Evolutionary conservation across 345 rosid species (phyloP), one percentile per base, ranked within the genome.

Genomic region (Fremontodendron californicum): DNA sequence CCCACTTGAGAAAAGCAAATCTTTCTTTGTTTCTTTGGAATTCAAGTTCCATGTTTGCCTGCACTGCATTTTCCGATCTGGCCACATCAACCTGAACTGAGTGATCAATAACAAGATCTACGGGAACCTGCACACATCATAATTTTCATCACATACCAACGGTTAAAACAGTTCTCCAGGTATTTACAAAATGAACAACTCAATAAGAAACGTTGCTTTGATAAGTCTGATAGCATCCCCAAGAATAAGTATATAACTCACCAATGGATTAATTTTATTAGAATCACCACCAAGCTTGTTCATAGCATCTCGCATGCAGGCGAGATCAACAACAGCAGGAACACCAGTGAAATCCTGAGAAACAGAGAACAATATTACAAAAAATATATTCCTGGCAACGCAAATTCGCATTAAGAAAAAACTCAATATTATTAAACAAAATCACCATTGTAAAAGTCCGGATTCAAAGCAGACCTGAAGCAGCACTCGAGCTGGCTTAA

Each of bases 21-120:
- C 98, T 89, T 83, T 94, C 98, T 75, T 87, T 89, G 88, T 94
- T 94, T 65, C 98, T 80, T 65, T 81, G 84, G 79, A 94, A 94
- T 78, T 94, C 98, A 67, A 92, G 86, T 80, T 94, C 96, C 98
- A 94, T 94, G 75, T 92, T 94, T 62, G 93, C 94, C 86, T 89
- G 96, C 81, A 92, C 94, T 13, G 98, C 96, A 85, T 94, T 92
- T 84, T 89, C 97, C 39, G 94, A 89, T 68, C 98, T 83, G 70
- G 97, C 96, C 73, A 94, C 96, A 80, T 94, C 98, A 81, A 94
- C 98, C 83, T 90, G 97, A 81, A 92, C 97, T 0, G 98, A 94
- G 85, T 94, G 98, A 83, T 94, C 98, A 77, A 94, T 94, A 21
- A 94, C 98, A 88, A 94, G 97, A 90, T 94, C 98, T 75, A 94